phyloP scores from a whole-genome alignment of 2,329 filamentous ascomycete genomes.

The Botrytis aclada region DNA sequence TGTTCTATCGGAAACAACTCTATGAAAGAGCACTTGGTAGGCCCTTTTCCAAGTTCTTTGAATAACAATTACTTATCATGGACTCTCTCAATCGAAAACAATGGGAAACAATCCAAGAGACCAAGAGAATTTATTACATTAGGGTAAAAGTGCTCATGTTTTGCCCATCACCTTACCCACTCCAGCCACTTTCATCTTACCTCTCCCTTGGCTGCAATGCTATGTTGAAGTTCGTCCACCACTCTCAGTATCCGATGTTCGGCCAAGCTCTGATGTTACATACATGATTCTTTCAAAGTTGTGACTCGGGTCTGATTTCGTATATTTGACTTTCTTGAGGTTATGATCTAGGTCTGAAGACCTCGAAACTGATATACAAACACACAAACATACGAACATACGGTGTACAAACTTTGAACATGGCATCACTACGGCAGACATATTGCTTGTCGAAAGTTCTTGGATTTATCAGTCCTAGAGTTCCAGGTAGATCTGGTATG shows the following conservation, averaged over 20 bases:
- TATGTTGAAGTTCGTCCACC: not conserved
- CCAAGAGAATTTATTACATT: not conserved
- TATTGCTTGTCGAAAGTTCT: not conserved
- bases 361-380: not conserved
- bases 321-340: not conserved
- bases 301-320: not conserved
- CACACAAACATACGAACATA: not conserved
- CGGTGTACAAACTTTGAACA: not conserved
- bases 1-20: not conserved
- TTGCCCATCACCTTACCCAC: not conserved
- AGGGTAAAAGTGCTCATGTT: not conserved
- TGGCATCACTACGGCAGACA: not conserved
- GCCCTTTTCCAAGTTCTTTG: not conserved
- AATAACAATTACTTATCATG: not conserved
- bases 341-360: not conserved
- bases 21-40: not conserved
- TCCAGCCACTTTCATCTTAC: not conserved
- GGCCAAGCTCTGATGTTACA: not conserved
- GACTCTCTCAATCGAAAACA: not conserved
- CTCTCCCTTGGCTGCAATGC: not conserved
- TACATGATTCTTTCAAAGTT: not conserved
- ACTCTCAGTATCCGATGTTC: not conserved
- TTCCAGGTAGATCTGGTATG: not conserved
- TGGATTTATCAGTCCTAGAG: not conserved
- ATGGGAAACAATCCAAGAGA: not conserved